Evolutionary conservation across 768 basidiomycete species (phyloP), one percentile per base, ranked within the genome.

Genomic region (Lactarius indigo): DNA sequence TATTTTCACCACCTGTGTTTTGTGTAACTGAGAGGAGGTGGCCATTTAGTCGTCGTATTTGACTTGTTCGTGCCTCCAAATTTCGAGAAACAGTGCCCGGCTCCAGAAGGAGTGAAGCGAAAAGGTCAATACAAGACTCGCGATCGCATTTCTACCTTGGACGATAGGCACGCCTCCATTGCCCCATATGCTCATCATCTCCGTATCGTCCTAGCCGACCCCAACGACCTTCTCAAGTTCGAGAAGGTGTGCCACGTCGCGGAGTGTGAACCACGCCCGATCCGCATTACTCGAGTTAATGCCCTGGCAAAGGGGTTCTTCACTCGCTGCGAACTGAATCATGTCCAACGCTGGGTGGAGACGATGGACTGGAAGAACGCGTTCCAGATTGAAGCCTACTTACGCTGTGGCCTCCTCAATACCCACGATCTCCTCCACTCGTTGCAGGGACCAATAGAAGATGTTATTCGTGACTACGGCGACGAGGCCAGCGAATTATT

Each of bases 121-220:
- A 72, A 75, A 66, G 75, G 73, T 15, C 57, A 44, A 57, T 33
- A 26, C 35, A 85, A 83, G 68, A 85, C 79, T 70, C 85, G 84
- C 52, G 81, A 83, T 54, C 83, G 91, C 17, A 78, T 91, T 15
- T 82, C 83, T 15, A 79, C 81, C 17, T 71, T 92, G 35, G 81
- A 88, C 70, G 74, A 81, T 23, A 81, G 82, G 0, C 92, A 93
- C 64, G 78, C 73, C 35, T 71, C 74, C 3, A 80, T 92, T 39
- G 85, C 90, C 0, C 85, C 88, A 17, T 94, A 88, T 70, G 87
- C 89, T 1, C 84, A 87, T 58, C 88, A 92, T 47, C 74, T 94
- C 5, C 87, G 89, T 33, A 70, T 93, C 39, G 71, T 87, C 13
- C 79, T 92, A 1, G 82, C 79, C 69, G 78, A 86, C 26, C 74